These are phyloP conservation scores for Leishmania major DNA, from an alignment of 208 protist species.

Conservation along the genomic window DNA sequence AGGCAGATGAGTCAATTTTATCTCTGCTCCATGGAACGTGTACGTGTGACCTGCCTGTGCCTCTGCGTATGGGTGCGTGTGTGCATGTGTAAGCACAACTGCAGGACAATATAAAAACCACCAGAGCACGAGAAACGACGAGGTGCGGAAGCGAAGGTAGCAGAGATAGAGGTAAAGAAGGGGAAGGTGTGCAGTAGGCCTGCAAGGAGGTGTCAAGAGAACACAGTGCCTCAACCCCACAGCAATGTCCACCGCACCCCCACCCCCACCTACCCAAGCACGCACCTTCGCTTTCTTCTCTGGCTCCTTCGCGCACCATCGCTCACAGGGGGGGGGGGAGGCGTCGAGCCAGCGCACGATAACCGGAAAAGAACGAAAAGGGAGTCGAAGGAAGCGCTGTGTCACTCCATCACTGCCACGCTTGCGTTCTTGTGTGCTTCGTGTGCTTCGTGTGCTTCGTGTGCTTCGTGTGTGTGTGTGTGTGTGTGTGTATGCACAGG, in stretches of 20 bases:
- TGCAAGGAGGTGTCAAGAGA: not conserved
- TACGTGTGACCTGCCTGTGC: not conserved
- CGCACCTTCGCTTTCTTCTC: not conserved
- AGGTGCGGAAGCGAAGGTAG: too few relatives aligned
- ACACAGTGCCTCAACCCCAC: not conserved
- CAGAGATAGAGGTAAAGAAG: not conserved
- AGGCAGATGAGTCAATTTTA: not conserved
- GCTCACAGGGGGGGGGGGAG: not conserved
- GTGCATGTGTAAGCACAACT: not conserved
- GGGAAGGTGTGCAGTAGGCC: not conserved
- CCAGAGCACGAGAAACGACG: not conserved
- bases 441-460: not conserved
- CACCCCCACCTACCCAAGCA: not conserved
- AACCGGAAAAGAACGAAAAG: too few relatives aligned
- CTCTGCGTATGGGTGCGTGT: not conserved
- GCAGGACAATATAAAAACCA: not conserved
- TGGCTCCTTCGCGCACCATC: not conserved
- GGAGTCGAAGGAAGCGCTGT: not conserved
- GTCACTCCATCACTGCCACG: not conserved
- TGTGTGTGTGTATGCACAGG: not conserved
- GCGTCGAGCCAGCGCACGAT: not conserved
- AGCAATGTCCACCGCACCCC: not conserved
- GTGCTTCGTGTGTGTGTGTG: slow-evolving; percentile 3
- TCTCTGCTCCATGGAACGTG: not conserved
- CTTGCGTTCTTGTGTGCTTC: not conserved